phyloP scores from a whole-genome alignment of 306 rosid genomes.

The Corylus heterophylla region DNA sequence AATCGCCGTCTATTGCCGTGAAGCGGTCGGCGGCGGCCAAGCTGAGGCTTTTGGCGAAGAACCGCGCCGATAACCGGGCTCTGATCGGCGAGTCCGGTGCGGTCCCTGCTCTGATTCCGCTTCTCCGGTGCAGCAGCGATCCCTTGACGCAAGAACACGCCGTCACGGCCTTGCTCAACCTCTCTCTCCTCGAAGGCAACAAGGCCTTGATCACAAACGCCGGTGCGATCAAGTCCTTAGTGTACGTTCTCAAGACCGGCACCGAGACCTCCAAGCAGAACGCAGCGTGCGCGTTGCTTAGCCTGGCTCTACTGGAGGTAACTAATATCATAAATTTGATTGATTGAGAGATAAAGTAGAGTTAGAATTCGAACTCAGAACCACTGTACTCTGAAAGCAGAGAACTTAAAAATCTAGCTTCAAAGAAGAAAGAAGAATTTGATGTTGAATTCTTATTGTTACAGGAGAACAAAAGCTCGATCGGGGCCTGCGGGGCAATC shows the following conservation, averaged over 20 bases:
- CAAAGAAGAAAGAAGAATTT: no score
- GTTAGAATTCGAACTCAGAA: no score
- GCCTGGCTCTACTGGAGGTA: slow-evolving; percentile 69
- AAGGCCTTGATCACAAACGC: slow-evolving; percentile 68
- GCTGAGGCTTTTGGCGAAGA: slow-evolving; percentile 84
- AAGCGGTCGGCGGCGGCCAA: slow-evolving; percentile 97
- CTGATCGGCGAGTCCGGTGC: slow-evolving; percentile 95
- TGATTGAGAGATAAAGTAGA: no score
- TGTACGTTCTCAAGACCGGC: slow-evolving; percentile 87
- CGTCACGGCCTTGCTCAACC: slow-evolving; percentile 80
- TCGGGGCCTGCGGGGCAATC: slow-evolving; percentile 88
- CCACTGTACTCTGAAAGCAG: no score
- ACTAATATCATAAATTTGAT: no score
- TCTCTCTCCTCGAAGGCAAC: slow-evolving; percentile 80
- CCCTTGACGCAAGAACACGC: slow-evolving; percentile 98
- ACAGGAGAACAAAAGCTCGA: slow-evolving; percentile 70
- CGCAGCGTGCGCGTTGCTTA: slow-evolving; percentile 90
- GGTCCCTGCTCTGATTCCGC: slow-evolving; percentile 76
- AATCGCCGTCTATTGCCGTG: slow-evolving; percentile 69
- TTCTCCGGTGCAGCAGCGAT: slow-evolving; percentile 86
- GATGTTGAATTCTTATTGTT: no score
- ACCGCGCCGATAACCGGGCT: slow-evolving; percentile 76
- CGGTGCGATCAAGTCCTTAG: slow-evolving; percentile 81
- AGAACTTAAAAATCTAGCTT: no score
- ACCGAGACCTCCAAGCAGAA: slow-evolving; percentile 90